Percentiles rank a stretch among this genome's conserved stretches.
Evolutionary conservation across 2,329 filamentous ascomycete species (phyloP).

Genomic region (Teratosphaeria viscida): DNA sequence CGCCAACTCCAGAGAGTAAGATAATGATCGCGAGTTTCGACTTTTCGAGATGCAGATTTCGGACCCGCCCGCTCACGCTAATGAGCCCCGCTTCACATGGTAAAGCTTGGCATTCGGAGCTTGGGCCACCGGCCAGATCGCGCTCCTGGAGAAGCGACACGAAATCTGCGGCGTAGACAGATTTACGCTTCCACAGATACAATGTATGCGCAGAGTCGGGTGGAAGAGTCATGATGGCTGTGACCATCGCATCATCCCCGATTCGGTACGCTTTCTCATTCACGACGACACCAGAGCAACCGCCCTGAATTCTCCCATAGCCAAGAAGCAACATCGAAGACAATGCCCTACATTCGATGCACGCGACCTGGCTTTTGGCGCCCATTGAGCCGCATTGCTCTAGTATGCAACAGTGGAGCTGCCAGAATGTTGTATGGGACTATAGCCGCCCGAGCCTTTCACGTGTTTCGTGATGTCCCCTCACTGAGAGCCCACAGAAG

Average conservation of each 20-base stretch:
- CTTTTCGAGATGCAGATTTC: background rate
- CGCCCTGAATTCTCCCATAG: background rate
- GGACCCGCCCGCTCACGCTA: background rate
- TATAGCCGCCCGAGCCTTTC: conserved; percentile 37
- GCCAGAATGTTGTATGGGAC: background rate
- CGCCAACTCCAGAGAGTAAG: too few species aligned
- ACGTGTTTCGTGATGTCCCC: conserved; percentile 65
- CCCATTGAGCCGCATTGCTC: background rate
- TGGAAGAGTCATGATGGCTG: background rate
- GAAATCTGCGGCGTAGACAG: background rate
- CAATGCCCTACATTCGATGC: background rate
- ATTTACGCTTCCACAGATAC: background rate
- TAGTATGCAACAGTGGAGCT: background rate
- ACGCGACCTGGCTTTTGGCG: background rate
- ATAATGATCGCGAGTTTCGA: background rate
- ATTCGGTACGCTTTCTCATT: background rate
- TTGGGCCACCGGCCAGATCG: background rate
- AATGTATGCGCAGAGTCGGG: background rate
- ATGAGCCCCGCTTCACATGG: background rate
- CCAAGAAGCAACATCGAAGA: background rate
- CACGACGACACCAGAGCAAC: background rate
- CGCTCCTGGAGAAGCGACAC: background rate
- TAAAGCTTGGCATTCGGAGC: background rate
- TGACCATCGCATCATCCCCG: background rate
- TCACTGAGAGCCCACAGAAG: conserved; percentile 60